phyloP scores from a whole-genome alignment of 345 rosid genomes.

The Salix brachista region DNA sequence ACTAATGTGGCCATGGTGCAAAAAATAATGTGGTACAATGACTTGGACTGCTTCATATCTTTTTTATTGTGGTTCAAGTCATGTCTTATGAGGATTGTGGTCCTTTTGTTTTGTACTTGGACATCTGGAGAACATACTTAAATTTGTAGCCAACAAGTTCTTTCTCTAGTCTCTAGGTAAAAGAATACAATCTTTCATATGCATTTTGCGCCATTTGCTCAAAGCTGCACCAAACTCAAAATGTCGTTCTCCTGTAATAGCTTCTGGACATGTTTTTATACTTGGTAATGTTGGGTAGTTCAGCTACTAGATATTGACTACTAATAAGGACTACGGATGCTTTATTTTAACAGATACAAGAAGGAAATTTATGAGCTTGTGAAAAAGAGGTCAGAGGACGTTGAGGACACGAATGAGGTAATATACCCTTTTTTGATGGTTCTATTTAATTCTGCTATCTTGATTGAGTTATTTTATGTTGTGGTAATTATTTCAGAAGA shows the following conservation, averaged over 20 bases:
- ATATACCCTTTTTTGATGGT: neutral
- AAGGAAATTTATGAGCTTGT: constrained; percentile 77
- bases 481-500: neutral
- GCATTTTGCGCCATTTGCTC: neutral
- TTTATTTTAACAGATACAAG: constrained; percentile 57
- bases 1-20: too few species aligned
- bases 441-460: neutral
- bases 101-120: too few species aligned
- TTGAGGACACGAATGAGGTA: constrained; percentile 68
- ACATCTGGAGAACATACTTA: neutral
- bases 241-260: neutral
- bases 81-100: too few species aligned
- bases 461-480: neutral
- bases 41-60: too few species aligned
- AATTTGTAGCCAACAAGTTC: neutral
- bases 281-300: neutral
- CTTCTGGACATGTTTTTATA: neutral
- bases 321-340: constrained; percentile 3
- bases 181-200: neutral
- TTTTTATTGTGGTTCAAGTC: too few species aligned
- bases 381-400: constrained; percentile 68
- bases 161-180: neutral
- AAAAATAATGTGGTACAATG: too few species aligned
- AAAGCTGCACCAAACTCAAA: neutral
- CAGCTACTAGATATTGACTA: neutral